phyloP scores from a whole-genome alignment of 169 alveolate genomes.

The Plasmodium gonderi region DNA sequence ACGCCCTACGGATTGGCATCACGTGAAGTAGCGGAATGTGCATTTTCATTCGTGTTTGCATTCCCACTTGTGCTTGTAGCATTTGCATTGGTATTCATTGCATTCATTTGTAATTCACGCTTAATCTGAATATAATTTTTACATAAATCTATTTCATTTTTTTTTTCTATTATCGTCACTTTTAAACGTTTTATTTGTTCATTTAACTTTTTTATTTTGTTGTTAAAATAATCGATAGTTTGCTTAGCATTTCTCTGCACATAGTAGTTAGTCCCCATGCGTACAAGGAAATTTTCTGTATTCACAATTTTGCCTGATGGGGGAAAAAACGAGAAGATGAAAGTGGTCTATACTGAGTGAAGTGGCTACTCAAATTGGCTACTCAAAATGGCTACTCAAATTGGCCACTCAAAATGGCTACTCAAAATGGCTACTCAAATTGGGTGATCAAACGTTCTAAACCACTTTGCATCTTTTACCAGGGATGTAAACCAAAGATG shows the following conservation, averaged over 20 bases:
- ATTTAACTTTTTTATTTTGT: conserved; percentile 49
- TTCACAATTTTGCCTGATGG: conserved; percentile 41
- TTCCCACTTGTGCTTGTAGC: not conserved
- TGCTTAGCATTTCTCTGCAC: conserved; percentile 62
- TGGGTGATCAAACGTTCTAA: not conserved
- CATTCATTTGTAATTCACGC: conserved; percentile 32
- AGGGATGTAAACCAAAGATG: conserved; percentile 58
- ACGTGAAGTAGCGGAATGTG: conserved; percentile 7
- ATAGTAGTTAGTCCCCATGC: conserved; percentile 70
- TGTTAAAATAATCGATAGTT: conserved; percentile 39
- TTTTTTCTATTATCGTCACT: conserved; percentile 50
- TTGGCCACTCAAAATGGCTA: not conserved
- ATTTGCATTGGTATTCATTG: too few species aligned
- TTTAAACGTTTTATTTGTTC: conserved; percentile 40
- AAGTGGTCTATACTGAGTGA: not conserved
- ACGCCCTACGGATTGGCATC: conserved; percentile 2
- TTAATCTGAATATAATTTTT: conserved; percentile 60
- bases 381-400: not conserved
- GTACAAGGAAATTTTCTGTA: conserved; percentile 55
- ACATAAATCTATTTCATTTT: conserved; percentile 66
- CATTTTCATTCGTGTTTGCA: not conserved
- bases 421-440: not conserved
- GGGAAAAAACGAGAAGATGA: not conserved
- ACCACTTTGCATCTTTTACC: conserved; percentile 2
- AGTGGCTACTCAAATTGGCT: not conserved